Percentiles rank a stretch among this genome's conserved stretches.
Conservation (phyloP, 1,139 yeast genomes). For the Waltiozyma sp. region DNA sequence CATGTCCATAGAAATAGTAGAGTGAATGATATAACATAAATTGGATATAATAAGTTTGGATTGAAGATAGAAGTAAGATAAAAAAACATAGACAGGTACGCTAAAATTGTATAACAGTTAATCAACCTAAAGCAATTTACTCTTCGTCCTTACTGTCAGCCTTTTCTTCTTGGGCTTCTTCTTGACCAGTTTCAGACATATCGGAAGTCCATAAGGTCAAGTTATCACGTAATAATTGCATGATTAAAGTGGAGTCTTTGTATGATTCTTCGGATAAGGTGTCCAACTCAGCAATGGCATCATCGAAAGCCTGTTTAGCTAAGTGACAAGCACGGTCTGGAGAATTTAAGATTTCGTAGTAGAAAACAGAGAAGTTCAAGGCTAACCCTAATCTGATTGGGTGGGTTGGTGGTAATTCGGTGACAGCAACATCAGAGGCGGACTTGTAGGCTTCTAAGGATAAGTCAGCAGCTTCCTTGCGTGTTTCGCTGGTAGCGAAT, state of each 20-base stretch:
- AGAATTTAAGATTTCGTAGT: slow-evolving; percentile 94
- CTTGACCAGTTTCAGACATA: slow-evolving; percentile 78
- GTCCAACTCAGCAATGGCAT: slow-evolving; percentile 97
- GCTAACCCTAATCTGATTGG: slow-evolving; percentile 98
- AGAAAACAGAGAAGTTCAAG: slow-evolving; percentile 93
- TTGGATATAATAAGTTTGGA: not conserved
- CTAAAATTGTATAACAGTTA: not conserved
- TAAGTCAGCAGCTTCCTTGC: slow-evolving; percentile 85
- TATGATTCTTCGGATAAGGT: slow-evolving; percentile 95
- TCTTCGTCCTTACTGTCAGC: slow-evolving; percentile 28
- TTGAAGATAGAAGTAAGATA: slow-evolving; percentile 1
- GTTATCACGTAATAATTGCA: slow-evolving; percentile 98
- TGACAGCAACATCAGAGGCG: slow-evolving; percentile 94
- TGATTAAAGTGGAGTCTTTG: slow-evolving; percentile 95
- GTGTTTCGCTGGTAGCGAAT: slow-evolving; percentile 83
- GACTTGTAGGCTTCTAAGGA: slow-evolving; percentile 91
- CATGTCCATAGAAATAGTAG: not conserved
- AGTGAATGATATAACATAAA: not conserved
- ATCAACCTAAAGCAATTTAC: slow-evolving; percentile 7
- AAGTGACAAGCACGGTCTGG: slow-evolving; percentile 98
- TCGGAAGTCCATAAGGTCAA: slow-evolving; percentile 97
- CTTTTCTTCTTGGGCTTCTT: slow-evolving; percentile 47
- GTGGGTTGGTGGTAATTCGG: slow-evolving; percentile 96
- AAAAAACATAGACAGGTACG: not conserved
- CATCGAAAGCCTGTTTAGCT: slow-evolving; percentile 98